Conservation (phyloP, 805 yeast species). For the Cyberlindnera meyerae region DNA sequence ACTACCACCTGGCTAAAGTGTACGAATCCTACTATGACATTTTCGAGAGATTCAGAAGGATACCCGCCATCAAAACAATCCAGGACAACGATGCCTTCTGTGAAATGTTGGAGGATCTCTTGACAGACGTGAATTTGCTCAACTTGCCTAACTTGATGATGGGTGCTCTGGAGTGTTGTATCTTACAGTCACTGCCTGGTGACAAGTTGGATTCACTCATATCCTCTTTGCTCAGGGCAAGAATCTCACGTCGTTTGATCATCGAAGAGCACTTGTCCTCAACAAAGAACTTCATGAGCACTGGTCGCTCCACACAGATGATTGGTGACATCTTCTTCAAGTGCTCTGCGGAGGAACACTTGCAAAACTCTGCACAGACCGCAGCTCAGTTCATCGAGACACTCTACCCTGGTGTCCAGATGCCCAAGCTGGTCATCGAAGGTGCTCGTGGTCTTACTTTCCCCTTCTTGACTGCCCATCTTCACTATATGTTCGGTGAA, state of each 20-base stretch:
- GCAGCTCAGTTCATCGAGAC: constrained; percentile 48
- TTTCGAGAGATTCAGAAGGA: constrained; percentile 77
- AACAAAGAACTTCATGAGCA: constrained; percentile 52
- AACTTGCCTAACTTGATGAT: constrained; percentile 85
- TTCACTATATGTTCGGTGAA: constrained; percentile 84
- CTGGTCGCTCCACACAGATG: constrained; percentile 40
- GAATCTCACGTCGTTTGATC: constrained; percentile 85
- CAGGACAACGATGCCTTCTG: constrained; percentile 77
- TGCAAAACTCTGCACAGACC: constrained; percentile 48
- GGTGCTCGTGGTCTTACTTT: constrained; percentile 66
- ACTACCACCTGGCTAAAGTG: constrained; percentile 79
- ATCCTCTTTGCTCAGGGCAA: constrained; percentile 72
- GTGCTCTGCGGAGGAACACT: constrained; percentile 67
- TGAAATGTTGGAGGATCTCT: constrained; percentile 51
- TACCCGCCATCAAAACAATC: constrained; percentile 59
- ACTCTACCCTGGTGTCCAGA: constrained; percentile 44
- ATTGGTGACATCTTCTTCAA: constrained; percentile 78
- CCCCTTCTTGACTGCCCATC: constrained; percentile 81
- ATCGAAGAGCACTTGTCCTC: constrained; percentile 88
- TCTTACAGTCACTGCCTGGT: constrained; percentile 53
- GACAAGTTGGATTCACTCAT: constrained; percentile 65
- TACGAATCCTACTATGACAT: constrained; percentile 87
- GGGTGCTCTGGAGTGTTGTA: constrained; percentile 84
- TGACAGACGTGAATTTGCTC: constrained; percentile 71
- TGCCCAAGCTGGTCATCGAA: constrained; percentile 76